These are phyloP conservation scores for Emericellopsis cladophorae DNA, from an alignment of 2,329 filamentous ascomycete species.

Conservation along the genomic window DNA sequence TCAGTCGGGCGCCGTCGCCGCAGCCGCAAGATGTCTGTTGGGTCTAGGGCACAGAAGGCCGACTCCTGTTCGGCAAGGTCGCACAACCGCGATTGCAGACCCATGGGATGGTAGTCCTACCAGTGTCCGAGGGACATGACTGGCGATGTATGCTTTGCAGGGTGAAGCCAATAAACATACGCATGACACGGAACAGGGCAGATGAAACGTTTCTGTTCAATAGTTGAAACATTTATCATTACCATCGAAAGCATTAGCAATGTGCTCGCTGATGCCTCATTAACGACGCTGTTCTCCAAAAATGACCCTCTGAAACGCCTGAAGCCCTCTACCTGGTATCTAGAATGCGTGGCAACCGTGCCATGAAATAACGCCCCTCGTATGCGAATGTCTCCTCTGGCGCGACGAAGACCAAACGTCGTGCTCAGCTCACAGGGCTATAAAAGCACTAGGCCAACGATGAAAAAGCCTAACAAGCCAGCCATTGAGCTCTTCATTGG, in stretches of 20 bases:
- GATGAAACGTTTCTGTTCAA: too few species aligned
- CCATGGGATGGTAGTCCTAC: too few species aligned
- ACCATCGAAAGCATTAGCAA: background rate
- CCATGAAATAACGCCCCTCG: background rate
- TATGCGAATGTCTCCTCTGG: background rate
- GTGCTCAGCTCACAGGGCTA: slow-evolving; percentile 8
- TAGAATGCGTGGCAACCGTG: background rate
- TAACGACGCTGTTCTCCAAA: background rate
- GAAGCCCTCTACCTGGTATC: background rate
- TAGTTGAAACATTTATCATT: background rate
- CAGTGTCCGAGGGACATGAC: too few species aligned
- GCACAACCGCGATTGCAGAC: too few species aligned
- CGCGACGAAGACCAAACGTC: background rate
- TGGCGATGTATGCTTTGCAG: too few species aligned
- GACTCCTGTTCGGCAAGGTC: too few species aligned
- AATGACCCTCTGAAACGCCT: background rate
- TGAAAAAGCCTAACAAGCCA: slow-evolving; percentile 22
- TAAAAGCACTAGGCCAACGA: slow-evolving; percentile 19
- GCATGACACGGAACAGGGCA: too few species aligned
- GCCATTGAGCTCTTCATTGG: slow-evolving; percentile 19
- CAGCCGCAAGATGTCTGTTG: too few species aligned
- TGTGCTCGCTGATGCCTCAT: background rate
- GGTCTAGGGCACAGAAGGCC: too few species aligned
- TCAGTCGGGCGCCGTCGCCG: too few species aligned
- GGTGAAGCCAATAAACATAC: too few species aligned